These are phyloP conservation scores for Sporothrix mexicana DNA, from an alignment of 2,329 filamentous ascomycete species.

Conservation along the genomic window DNA sequence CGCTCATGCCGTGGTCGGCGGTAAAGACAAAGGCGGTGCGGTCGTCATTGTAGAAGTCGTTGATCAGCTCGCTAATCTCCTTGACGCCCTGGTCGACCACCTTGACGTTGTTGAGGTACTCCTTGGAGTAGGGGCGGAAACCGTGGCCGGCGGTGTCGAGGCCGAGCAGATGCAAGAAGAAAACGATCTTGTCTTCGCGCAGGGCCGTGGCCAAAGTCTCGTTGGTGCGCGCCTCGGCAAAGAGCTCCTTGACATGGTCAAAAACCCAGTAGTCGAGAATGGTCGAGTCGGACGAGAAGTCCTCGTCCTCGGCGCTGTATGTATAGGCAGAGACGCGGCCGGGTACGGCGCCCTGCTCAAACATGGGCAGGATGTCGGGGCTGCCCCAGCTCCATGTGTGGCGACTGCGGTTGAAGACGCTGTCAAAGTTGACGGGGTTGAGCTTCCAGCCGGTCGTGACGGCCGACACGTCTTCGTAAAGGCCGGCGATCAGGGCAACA, in stretches of 20 bases:
- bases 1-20: constrained; percentile 98
- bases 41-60: constrained; percentile 82
- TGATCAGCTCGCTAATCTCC: constrained; percentile 79
- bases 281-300: constrained; percentile 83
- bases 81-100: constrained; percentile 89
- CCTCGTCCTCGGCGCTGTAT: constrained; percentile 84
- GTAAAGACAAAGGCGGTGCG: constrained; percentile 97
- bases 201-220: constrained; percentile 73
- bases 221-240: constrained; percentile 79
- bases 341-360: constrained; percentile 86
- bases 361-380: constrained; percentile 97
- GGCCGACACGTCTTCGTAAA: constrained; percentile 97
- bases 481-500: constrained; percentile 92
- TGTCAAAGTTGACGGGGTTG: constrained; percentile 98
- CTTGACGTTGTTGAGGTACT: constrained; percentile 94
- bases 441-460: constrained; percentile 98
- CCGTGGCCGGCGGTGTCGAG: constrained; percentile 88
- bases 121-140: constrained; percentile 89
- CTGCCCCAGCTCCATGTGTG: constrained; percentile 99
- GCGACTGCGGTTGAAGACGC: constrained; percentile 93
- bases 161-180: constrained; percentile 92
- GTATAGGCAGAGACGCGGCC: constrained; percentile 86
- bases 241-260: constrained; percentile 86
- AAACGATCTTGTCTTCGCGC: constrained; percentile 84
- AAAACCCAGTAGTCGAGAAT: constrained; percentile 94